Evolutionary conservation across 345 rosid species (phyloP).

Genomic region (Salix viminalis): DNA sequence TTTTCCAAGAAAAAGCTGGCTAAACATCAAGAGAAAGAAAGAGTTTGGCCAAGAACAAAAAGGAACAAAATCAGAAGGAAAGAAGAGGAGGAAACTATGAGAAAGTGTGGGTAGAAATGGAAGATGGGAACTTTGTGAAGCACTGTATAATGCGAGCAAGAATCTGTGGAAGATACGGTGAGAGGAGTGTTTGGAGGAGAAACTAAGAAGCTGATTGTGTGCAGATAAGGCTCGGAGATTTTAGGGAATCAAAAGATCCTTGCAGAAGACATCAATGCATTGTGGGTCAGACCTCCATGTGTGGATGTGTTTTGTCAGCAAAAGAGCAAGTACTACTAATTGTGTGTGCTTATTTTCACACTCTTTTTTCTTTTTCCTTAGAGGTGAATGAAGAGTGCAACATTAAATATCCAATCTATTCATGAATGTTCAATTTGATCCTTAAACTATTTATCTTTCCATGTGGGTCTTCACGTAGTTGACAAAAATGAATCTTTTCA

Average conservation of each 20-base stretch:
- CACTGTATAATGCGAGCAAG: background rate
- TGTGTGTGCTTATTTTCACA: background rate
- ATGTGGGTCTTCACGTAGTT: background rate
- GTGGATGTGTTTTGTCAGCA: constrained; percentile 13
- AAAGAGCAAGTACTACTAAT: background rate
- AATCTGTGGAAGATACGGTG: background rate
- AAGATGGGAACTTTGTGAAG: background rate
- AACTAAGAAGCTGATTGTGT: background rate
- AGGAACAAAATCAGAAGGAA: background rate
- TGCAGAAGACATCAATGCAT: constrained; percentile 11
- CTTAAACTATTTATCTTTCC: background rate
- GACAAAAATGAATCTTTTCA: no score
- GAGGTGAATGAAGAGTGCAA: background rate
- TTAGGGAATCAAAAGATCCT: constrained; percentile 15
- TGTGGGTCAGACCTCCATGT: constrained; percentile 9
- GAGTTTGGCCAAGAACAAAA: background rate
- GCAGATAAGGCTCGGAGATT: constrained; percentile 30
- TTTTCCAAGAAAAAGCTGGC: background rate
- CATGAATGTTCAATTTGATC: background rate
- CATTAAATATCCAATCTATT: background rate
- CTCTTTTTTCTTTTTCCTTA: no score
- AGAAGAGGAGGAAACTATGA: background rate
- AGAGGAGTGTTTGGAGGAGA: constrained; percentile 25
- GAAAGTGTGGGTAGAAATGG: no score
- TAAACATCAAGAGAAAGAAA: background rate